phyloP scores from a whole-genome alignment of 2,329 filamentous ascomycete species.

The Fusarium bulbicola region DNA sequence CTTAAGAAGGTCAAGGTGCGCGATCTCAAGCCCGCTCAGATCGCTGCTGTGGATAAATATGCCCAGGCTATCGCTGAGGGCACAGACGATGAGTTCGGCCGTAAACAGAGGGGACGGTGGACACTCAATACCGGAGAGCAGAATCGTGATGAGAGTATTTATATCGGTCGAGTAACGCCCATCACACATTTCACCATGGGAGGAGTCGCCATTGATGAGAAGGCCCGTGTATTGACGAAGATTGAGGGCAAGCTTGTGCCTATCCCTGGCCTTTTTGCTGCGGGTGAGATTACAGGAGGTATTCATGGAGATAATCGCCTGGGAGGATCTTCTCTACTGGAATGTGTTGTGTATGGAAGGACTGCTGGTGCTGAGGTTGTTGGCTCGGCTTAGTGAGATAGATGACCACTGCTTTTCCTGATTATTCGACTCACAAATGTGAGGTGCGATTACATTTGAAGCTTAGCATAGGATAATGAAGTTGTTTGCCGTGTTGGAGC shows the following conservation, averaged over 20 bases:
- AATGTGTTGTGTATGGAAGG: conserved; percentile 71
- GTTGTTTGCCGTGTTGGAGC: no score
- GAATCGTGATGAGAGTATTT: conserved; percentile 61
- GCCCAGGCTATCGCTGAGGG: conserved; percentile 53
- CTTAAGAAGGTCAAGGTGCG: conserved; percentile 64
- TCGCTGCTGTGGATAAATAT: conserved; percentile 60
- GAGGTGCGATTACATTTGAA: conserved; percentile 31
- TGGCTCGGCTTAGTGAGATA: background rate
- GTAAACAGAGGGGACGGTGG: conserved; percentile 66
- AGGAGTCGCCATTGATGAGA: conserved; percentile 65
- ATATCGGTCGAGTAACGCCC: conserved; percentile 68
- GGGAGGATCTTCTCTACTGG: conserved; percentile 68
- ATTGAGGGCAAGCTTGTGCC: conserved; percentile 48
- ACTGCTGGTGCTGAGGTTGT: conserved; percentile 57
- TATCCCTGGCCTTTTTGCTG: conserved; percentile 68
- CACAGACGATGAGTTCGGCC: conserved; percentile 55
- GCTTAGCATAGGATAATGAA: background rate
- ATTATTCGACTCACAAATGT: conserved; percentile 22
- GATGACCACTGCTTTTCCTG: background rate
- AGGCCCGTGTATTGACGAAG: conserved; percentile 58
- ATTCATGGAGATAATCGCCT: conserved; percentile 71
- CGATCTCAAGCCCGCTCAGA: conserved; percentile 54
- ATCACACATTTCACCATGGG: conserved; percentile 75
- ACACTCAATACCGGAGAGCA: conserved; percentile 53
- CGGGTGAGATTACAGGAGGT: conserved; percentile 71